Percentiles rank a stretch among this genome's conserved stretches.
Evolutionary conservation across 2,329 filamentous ascomycete species (phyloP).

Genomic region (Aspergillus intermedius): DNA sequence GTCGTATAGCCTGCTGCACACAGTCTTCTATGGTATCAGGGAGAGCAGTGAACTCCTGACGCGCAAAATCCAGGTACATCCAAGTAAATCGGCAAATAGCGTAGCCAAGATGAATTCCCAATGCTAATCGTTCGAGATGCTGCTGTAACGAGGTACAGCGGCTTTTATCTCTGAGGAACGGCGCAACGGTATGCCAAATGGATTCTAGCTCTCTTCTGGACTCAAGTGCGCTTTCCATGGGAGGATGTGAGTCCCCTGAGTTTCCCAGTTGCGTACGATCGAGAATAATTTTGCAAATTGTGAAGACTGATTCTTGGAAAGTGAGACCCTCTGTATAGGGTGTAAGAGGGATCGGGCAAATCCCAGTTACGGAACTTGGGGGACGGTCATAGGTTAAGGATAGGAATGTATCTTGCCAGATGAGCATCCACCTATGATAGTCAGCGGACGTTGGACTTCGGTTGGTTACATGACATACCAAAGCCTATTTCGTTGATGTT

Average conservation of each 20-base stretch:
- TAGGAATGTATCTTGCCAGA: conserved; percentile 19
- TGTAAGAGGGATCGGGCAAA: conserved; percentile 6
- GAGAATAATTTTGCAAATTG: conserved; percentile 10
- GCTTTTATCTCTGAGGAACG: conserved; percentile 7
- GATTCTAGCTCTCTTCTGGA: conserved; percentile 3
- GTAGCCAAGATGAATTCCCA: conserved; percentile 14
- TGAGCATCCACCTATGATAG: conserved; percentile 12
- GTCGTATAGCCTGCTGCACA: conserved; percentile 3
- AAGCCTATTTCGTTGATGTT: conserved; percentile 3
- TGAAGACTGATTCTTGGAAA: conserved; percentile 12
- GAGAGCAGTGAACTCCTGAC: background rate
- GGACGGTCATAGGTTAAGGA: conserved; percentile 20
- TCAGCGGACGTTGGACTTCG: background rate
- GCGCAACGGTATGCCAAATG: conserved; percentile 5
- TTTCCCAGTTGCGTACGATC: conserved; percentile 6
- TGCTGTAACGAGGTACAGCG: conserved; percentile 11
- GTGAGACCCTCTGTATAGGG: conserved; percentile 4
- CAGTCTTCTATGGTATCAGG: background rate
- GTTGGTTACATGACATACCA: conserved; percentile 4
- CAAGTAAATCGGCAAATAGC: conserved; percentile 10
- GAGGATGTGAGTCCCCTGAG: background rate
- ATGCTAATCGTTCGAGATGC: conserved; percentile 14
- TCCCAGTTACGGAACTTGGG: conserved; percentile 9
- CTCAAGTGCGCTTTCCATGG: background rate
- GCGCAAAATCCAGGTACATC: conserved; percentile 4